Evolutionary conservation across 345 rosid species (phyloP).

Genomic region (Diplotaxis tenuifolia): DNA sequence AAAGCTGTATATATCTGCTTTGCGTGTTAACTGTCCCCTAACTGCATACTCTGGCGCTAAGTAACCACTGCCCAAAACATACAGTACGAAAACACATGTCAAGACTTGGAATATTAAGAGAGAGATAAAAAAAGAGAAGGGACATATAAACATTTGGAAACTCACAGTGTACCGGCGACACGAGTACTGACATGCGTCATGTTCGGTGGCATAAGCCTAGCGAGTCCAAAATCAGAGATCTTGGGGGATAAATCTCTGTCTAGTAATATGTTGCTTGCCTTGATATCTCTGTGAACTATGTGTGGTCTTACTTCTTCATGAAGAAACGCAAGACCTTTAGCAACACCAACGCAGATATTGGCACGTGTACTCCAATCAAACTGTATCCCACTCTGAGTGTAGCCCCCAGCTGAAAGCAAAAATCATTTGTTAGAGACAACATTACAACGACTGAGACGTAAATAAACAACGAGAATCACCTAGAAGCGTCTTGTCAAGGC

Average conservation of each 20-base stretch:
- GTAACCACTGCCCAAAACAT: constrained; percentile 63
- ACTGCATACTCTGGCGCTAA: constrained; percentile 98
- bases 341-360: constrained; percentile 73
- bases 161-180: constrained; percentile 96
- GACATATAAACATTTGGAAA: constrained; percentile 5
- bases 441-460: constrained; percentile 11
- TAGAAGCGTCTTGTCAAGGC: constrained; percentile 83
- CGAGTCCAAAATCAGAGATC: constrained; percentile 96
- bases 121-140: neutral
- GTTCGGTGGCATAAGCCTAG: constrained; percentile 79
- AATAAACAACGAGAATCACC: constrained; percentile 45
- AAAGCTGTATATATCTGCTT: constrained; percentile 88
- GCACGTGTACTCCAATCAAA: constrained; percentile 71
- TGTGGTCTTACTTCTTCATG: constrained; percentile 80
- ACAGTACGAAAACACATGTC: constrained; percentile 12
- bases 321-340: constrained; percentile 80
- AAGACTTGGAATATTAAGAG: constrained; percentile 1
- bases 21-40: constrained; percentile 81
- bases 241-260: constrained; percentile 72
- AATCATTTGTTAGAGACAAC: neutral
- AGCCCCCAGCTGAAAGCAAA: constrained; percentile 51
- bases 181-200: constrained; percentile 94
- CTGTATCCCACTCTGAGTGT: constrained; percentile 46
- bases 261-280: constrained; percentile 92
- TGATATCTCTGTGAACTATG: constrained; percentile 89